Conservation (phyloP, 306 rosid species). For the Cicer chorassanicum region DNA sequence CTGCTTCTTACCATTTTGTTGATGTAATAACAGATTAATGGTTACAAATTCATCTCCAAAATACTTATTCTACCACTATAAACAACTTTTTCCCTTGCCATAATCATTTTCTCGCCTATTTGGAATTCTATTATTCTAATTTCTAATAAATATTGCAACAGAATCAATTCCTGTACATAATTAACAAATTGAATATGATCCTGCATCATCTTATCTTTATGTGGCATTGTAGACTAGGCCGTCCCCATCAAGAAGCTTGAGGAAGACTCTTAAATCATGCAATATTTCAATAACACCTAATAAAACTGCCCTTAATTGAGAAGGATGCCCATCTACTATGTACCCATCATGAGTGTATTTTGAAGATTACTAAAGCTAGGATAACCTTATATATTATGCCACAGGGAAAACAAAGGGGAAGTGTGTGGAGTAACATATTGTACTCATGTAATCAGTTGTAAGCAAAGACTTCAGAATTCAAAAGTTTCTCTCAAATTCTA, state of each 20-base stretch:
- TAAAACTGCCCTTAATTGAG: not conserved
- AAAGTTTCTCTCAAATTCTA: not conserved
- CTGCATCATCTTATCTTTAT: not conserved
- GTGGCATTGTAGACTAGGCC: not conserved
- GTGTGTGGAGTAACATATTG: constrained; percentile 1
- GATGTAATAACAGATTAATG: not conserved
- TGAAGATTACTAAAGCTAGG: not conserved
- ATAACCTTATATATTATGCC: not conserved
- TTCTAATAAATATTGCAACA: not conserved
- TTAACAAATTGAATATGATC: not conserved
- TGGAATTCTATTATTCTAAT: not conserved
- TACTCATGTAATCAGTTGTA: not conserved
- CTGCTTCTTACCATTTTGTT: not conserved
- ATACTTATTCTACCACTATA: not conserved
- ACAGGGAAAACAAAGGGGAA: not conserved
- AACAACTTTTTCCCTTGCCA: not conserved
- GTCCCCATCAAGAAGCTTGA: not conserved
- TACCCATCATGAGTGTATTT: not conserved
- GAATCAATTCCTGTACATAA: not conserved
- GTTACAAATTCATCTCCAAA: not conserved
- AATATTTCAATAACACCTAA: constrained; percentile 1
- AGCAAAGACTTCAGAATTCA: not conserved
- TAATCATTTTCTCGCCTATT: not conserved
- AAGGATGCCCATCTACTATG: not conserved
- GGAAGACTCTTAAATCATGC: not conserved